phyloP scores from a whole-genome alignment of 208 protist genomes.

The Plasmodiophora brassicae region DNA sequence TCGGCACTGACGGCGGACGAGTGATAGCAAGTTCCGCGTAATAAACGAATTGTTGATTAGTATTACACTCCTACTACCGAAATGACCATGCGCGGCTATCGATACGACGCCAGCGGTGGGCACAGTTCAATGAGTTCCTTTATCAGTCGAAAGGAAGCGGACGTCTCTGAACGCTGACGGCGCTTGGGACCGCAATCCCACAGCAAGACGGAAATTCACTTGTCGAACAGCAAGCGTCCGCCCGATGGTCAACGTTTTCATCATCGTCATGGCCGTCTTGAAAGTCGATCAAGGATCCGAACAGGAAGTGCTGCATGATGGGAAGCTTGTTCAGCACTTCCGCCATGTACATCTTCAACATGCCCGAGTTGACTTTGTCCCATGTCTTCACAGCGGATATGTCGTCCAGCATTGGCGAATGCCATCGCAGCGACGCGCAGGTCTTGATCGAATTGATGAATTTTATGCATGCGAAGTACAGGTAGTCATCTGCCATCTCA shows the following conservation, averaged over 20 bases:
- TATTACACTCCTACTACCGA: too few species aligned
- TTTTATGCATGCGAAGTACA: constrained; percentile 23
- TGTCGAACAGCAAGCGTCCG: neutral
- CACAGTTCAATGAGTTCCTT: too few species aligned
- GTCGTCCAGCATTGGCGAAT: constrained; percentile 52
- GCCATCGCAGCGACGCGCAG: constrained; percentile 35
- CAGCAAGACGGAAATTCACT: neutral
- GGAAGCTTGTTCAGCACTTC: constrained; percentile 57
- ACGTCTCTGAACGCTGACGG: neutral
- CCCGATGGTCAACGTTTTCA: too few species aligned
- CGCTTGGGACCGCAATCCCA: neutral
- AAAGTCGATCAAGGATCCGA: constrained; percentile 44
- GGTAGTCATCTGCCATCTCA: neutral
- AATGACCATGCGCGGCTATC: too few species aligned
- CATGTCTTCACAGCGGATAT: constrained; percentile 44
- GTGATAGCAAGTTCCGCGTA: too few species aligned
- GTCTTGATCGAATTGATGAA: constrained; percentile 39
- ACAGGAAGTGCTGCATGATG: constrained; percentile 60
- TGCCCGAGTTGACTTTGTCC: constrained; percentile 47
- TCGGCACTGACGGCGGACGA: too few species aligned
- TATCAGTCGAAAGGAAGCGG: constrained; percentile 18
- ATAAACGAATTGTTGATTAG: too few species aligned
- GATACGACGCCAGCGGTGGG: too few species aligned
- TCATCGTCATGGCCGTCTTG: neutral
- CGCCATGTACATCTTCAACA: constrained; percentile 57